Percentiles rank a stretch among this genome's conserved stretches.
Conservation (phyloP, 805 yeast species). For the Yarrowia osloensis region DNA sequence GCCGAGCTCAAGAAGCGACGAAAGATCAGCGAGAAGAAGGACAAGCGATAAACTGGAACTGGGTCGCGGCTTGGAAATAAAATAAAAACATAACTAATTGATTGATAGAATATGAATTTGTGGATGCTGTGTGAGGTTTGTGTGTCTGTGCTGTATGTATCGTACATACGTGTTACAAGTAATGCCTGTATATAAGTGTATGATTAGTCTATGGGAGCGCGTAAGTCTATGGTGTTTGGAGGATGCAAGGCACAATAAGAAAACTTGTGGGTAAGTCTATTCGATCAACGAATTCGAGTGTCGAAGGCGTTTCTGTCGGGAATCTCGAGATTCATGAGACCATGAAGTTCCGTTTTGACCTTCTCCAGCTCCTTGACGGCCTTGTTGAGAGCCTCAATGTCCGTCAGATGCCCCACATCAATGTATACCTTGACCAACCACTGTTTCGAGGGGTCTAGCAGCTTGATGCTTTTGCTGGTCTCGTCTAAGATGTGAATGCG, state of each 20-base stretch:
- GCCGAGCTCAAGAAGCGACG: slow-evolving; percentile 68
- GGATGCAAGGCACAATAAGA: not conserved
- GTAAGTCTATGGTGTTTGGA: not conserved
- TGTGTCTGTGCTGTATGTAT: too few relatives aligned
- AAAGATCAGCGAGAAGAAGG: slow-evolving; percentile 43
- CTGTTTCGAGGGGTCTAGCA: slow-evolving; percentile 40
- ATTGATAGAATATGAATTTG: slow-evolving; percentile 17
- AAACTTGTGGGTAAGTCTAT: not conserved
- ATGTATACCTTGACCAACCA: slow-evolving; percentile 59
- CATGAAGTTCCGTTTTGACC: slow-evolving; percentile 65
- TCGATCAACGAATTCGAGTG: slow-evolving; percentile 53
- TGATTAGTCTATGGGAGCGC: too few relatives aligned
- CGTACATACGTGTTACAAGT: too few relatives aligned
- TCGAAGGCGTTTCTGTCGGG: slow-evolving; percentile 85
- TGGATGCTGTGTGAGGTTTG: too few relatives aligned
- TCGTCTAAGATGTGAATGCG: slow-evolving; percentile 48
- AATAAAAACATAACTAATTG: slow-evolving; percentile 18
- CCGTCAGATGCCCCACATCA: slow-evolving; percentile 72
- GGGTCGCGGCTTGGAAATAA: slow-evolving; percentile 21
- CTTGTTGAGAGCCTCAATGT: slow-evolving; percentile 66
- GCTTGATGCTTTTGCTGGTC: slow-evolving; percentile 29
- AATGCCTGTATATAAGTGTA: too few relatives aligned
- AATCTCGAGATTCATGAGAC: slow-evolving; percentile 65
- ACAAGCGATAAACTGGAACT: slow-evolving; percentile 33
- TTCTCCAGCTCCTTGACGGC: slow-evolving; percentile 64